Conservation (phyloP, 345 rosid species). For the Citrus reticulata region DNA sequence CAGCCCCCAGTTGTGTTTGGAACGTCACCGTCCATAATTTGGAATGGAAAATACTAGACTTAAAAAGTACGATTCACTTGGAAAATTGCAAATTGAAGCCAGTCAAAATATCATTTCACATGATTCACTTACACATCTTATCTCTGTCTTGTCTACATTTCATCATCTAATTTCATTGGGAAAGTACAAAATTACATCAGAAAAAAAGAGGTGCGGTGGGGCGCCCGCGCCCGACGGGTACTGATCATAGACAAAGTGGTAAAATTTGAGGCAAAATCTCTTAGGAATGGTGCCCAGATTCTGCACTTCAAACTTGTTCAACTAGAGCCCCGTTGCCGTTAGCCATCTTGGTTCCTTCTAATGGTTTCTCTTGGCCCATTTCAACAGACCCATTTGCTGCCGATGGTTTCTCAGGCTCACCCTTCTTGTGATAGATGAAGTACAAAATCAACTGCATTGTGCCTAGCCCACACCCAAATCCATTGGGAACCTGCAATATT, state of each 20-base stretch:
- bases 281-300: not conserved
- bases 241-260: not conserved
- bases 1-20: no score
- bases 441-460: slow-evolving; percentile 71
- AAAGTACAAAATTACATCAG: no score
- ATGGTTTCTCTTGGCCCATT: slow-evolving; percentile 27
- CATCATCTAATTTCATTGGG: not conserved
- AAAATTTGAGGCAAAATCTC: not conserved
- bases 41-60: no score
- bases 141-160: not conserved
- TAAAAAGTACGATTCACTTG: no score
- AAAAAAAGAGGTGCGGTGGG: no score
- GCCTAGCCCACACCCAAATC: slow-evolving; percentile 82
- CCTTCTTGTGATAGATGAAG: slow-evolving; percentile 64
- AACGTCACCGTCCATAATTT: no score
- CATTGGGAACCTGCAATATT: slow-evolving; percentile 73
- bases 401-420: slow-evolving; percentile 21
- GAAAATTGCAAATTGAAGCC: no score
- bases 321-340: slow-evolving; percentile 33
- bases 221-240: no score
- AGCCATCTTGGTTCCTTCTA: slow-evolving; percentile 23
- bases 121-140: not conserved
- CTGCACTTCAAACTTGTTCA: slow-evolving; percentile 23
- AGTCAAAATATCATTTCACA: not conserved
- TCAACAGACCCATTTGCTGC: slow-evolving; percentile 23